Evolutionary conservation across 2,329 filamentous ascomycete genomes (phyloP).

Genomic region (Fusarium longipes): DNA sequence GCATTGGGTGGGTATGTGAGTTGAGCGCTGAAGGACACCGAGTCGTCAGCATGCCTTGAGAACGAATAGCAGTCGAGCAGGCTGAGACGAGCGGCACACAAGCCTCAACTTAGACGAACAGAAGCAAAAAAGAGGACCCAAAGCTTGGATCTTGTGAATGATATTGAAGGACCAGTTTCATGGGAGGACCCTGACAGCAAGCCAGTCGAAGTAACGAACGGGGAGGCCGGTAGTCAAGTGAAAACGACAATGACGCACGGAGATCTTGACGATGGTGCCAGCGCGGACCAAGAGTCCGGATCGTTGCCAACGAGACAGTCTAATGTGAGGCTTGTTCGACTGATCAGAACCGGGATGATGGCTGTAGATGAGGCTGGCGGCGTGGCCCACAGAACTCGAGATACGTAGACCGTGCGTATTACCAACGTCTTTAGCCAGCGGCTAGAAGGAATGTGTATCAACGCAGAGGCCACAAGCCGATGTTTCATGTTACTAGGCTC

Average conservation of each 20-base stretch:
- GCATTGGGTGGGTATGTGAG: slow-evolving; percentile 35
- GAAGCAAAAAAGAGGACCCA: slow-evolving; percentile 22
- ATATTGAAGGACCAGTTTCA: slow-evolving; percentile 33
- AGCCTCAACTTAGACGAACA: slow-evolving; percentile 18
- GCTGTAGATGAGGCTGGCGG: slow-evolving; percentile 44
- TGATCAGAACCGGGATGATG: slow-evolving; percentile 41
- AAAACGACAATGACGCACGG: slow-evolving; percentile 38
- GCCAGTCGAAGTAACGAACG: slow-evolving; percentile 40
- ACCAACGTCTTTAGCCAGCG: background rate
- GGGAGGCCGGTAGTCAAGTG: slow-evolving; percentile 27
- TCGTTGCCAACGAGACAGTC: slow-evolving; percentile 39
- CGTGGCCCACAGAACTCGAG: slow-evolving; percentile 33
- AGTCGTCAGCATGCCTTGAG: slow-evolving; percentile 15
- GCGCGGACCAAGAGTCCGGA: slow-evolving; percentile 17
- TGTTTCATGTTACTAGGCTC: slow-evolving; percentile 29
- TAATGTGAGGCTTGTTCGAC: slow-evolving; percentile 20
- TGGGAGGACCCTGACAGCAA: slow-evolving; percentile 42
- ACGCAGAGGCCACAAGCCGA: slow-evolving; percentile 12
- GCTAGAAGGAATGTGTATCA: slow-evolving; percentile 6
- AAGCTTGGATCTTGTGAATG: slow-evolving; percentile 37
- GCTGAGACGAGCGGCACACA: slow-evolving; percentile 19
- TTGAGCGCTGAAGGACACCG: slow-evolving; percentile 27
- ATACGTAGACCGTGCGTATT: slow-evolving; percentile 31
- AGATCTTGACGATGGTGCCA: slow-evolving; percentile 40
- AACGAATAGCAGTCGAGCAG: slow-evolving; percentile 7